Evolutionary conservation across 2,329 filamentous ascomycete species (phyloP).

Genomic region (Exophiala sideris): DNA sequence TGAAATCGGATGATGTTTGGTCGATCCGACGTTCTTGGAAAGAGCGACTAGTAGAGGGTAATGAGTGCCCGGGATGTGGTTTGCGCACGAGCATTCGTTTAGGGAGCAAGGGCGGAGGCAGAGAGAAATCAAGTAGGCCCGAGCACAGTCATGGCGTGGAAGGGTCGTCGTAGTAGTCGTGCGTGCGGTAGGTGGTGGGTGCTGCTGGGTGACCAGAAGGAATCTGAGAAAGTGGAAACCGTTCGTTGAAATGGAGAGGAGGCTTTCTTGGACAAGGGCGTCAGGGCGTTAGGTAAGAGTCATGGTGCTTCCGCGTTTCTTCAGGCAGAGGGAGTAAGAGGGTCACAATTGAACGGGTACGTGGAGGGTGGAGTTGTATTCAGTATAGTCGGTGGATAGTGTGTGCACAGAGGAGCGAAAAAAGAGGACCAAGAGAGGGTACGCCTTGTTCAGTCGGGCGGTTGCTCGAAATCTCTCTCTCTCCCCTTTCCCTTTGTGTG

Average conservation of each 20-base stretch:
- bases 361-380: neutral
- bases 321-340: neutral
- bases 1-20: slow-evolving; percentile 1
- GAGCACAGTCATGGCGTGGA: slow-evolving; percentile 20
- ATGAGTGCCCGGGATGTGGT: slow-evolving; percentile 6
- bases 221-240: slow-evolving; percentile 2
- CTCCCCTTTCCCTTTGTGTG: no score
- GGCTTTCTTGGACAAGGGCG: slow-evolving; percentile 4
- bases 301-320: slow-evolving; percentile 1
- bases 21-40: slow-evolving; percentile 3
- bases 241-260: neutral
- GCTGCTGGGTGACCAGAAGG: slow-evolving; percentile 10
- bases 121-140: slow-evolving; percentile 19
- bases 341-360: neutral
- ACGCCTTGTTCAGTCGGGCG: no score
- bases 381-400: neutral
- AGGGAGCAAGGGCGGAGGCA: neutral
- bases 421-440: neutral
- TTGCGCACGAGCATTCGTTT: slow-evolving; percentile 15
- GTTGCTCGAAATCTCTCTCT: no score
- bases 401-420: neutral
- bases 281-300: slow-evolving; percentile 21
- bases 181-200: slow-evolving; percentile 1
- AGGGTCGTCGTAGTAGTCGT: slow-evolving; percentile 1
- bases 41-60: slow-evolving; percentile 10